A percentile compares a stretch with the other conserved stretches of the same genome.
These are phyloP conservation scores for Erysimum cheiranthoides DNA, from an alignment of 345 rosid species.

Conservation along the genomic window DNA sequence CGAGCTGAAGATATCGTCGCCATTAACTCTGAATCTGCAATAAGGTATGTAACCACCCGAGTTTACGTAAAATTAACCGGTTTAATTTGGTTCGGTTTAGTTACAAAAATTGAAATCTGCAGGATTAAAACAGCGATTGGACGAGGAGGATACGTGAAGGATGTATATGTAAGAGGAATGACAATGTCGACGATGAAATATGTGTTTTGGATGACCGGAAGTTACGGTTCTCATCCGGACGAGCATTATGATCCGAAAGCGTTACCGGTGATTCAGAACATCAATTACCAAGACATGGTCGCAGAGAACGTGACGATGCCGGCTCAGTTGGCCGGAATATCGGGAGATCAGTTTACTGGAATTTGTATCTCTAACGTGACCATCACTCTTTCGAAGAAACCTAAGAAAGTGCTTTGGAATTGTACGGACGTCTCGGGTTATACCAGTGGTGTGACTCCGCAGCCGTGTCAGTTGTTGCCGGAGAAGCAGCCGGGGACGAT, in stretches of 20 bases:
- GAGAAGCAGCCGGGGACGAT: slow-evolving; percentile 49
- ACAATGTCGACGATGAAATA: slow-evolving; percentile 76
- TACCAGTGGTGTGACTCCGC: slow-evolving; percentile 65
- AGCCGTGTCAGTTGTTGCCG: slow-evolving; percentile 59
- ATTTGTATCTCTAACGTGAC: slow-evolving; percentile 86
- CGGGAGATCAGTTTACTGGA: slow-evolving; percentile 63
- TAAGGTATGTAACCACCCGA: slow-evolving; percentile 38
- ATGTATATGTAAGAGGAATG: slow-evolving; percentile 73
- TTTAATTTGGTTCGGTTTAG: background rate
- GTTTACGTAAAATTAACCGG: background rate
- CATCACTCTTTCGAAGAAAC: slow-evolving; percentile 51
- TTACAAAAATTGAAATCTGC: background rate
- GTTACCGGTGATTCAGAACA: slow-evolving; percentile 62
- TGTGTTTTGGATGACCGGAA: slow-evolving; percentile 93
- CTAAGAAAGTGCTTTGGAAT: slow-evolving; percentile 77
- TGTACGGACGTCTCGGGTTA: slow-evolving; percentile 70
- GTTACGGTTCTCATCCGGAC: slow-evolving; percentile 77
- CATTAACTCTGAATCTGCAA: slow-evolving; percentile 72
- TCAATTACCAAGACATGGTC: slow-evolving; percentile 68
- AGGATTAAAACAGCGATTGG: slow-evolving; percentile 81
- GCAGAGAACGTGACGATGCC: slow-evolving; percentile 81
- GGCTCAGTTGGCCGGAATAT: slow-evolving; percentile 66
- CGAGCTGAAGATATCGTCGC: slow-evolving; percentile 81
- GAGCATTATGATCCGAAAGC: slow-evolving; percentile 74
- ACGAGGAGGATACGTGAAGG: slow-evolving; percentile 81